Conservation (phyloP, 129 eudicot species). For the Flaveria sonorensis region DNA sequence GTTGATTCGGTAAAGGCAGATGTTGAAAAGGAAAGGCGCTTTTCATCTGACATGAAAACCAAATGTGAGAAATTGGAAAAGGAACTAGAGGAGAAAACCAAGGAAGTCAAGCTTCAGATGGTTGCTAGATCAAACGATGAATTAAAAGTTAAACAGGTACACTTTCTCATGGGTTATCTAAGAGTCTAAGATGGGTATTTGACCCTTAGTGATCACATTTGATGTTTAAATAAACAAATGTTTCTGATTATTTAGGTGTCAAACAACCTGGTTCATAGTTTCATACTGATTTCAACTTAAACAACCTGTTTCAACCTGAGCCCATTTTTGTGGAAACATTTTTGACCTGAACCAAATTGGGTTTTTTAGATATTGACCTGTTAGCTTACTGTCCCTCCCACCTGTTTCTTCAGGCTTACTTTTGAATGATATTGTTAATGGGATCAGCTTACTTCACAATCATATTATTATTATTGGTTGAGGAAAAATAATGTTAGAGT, state of each 20-base stretch:
- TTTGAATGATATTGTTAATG: conserved; percentile 1
- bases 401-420: background rate
- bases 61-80: conserved; percentile 54
- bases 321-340: background rate
- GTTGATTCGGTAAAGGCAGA: conserved; percentile 49
- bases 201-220: background rate
- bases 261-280: background rate
- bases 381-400: background rate
- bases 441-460: background rate
- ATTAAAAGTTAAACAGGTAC: conserved; percentile 68
- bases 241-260: background rate
- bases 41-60: conserved; percentile 44
- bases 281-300: background rate
- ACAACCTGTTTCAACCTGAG: background rate
- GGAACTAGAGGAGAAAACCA: conserved; percentile 43
- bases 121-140: conserved; percentile 44
- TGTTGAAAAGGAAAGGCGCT: conserved; percentile 44
- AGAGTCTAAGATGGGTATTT: background rate
- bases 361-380: background rate
- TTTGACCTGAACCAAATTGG: background rate
- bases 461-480: background rate
- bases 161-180: conserved; percentile 10
- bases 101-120: conserved; percentile 50
- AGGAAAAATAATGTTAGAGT: background rate
- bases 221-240: background rate